phyloP scores from a whole-genome alignment of 352 stramenopile species.

The Pythium rhizo-oryzae region DNA sequence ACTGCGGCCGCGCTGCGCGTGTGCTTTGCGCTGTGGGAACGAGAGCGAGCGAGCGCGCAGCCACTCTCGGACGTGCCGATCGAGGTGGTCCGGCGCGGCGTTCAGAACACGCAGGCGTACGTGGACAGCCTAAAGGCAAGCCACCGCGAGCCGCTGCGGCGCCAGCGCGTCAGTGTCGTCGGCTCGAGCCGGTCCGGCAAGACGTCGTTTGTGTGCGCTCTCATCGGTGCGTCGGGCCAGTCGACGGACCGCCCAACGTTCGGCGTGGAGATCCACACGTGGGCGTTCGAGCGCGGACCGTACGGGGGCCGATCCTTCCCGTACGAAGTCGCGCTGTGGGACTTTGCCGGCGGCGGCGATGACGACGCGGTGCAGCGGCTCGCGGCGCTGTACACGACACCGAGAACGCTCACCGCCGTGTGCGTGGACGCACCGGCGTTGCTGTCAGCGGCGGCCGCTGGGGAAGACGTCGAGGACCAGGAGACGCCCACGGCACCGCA shows the following conservation, averaged over 20 bases:
- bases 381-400: neutral
- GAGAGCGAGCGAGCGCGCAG: neutral
- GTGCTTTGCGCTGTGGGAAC: neutral
- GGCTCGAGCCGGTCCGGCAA: conserved; percentile 29
- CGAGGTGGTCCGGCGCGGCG: neutral
- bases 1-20: neutral
- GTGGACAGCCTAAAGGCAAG: neutral
- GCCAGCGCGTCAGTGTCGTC: conserved; percentile 16
- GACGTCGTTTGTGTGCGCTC: conserved; percentile 31
- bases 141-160: neutral
- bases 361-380: neutral
- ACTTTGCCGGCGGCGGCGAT: conserved; percentile 1
- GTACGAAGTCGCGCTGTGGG: conserved; percentile 6
- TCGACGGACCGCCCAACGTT: conserved; percentile 15
- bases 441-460: neutral
- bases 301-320: too few relatives aligned
- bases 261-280: conserved; percentile 28
- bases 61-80: neutral
- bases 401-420: neutral
- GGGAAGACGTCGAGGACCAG: neutral
- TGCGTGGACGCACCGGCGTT: conserved; percentile 1
- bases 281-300: conserved; percentile 15
- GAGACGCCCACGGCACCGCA: too few relatives aligned
- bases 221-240: conserved; percentile 1
- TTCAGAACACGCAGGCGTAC: neutral